These are phyloP conservation scores for Balamuthia mandrillaris DNA, from an alignment of 208 protist genomes.

Conservation along the genomic window DNA sequence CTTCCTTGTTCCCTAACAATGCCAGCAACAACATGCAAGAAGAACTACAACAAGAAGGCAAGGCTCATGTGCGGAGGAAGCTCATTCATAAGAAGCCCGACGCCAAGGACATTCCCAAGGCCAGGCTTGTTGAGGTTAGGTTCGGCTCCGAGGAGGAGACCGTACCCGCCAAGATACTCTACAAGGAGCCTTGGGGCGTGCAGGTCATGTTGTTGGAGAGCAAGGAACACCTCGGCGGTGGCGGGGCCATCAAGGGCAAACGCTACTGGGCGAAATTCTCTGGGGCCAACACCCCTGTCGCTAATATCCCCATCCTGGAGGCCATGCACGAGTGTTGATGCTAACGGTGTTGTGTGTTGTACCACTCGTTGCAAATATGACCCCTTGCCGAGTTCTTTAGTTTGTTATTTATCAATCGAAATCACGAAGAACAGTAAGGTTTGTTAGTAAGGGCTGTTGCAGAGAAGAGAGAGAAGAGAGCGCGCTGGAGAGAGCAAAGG, in stretches of 20 bases:
- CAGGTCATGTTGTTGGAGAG: background rate
- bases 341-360: too few species aligned
- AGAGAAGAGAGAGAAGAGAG: too few species aligned
- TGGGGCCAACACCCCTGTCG: background rate
- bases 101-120: background rate
- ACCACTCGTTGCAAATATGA: too few species aligned
- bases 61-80: background rate
- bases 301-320: slow-evolving; percentile 15
- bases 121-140: background rate
- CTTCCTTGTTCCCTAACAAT: background rate
- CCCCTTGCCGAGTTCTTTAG: too few species aligned
- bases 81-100: slow-evolving; percentile 15
- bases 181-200: slow-evolving; percentile 22
- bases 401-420: too few species aligned
- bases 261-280: slow-evolving; percentile 24
- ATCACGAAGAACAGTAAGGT: too few species aligned
- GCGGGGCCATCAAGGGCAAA: background rate
- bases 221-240: background rate
- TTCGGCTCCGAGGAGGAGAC: background rate
- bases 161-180: slow-evolving; percentile 9
- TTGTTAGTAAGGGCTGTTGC: too few species aligned
- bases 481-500: too few species aligned
- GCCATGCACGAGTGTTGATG: slow-evolving; percentile 8
- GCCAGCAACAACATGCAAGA: background rate
- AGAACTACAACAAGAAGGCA: background rate